Conservation (phyloP, 345 rosid species). For the Sisymbrium irio region DNA sequence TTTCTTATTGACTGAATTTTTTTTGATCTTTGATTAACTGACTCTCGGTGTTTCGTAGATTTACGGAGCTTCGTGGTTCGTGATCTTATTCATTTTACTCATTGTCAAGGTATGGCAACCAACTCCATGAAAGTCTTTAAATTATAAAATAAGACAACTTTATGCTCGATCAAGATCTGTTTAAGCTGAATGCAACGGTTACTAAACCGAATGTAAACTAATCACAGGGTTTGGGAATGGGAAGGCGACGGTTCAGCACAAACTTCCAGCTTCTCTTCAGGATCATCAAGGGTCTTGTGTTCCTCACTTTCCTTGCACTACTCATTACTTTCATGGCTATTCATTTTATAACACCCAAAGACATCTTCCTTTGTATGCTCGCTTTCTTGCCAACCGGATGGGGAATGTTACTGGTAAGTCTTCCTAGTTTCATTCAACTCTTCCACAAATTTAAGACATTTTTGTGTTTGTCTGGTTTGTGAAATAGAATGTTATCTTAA, state of each 20-base stretch:
- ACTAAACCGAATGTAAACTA: background rate
- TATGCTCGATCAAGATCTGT: background rate
- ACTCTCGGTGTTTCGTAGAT: slow-evolving; percentile 22
- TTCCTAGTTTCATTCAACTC: background rate
- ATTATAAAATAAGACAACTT: background rate
- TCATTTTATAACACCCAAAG: slow-evolving; percentile 63
- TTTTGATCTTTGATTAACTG: background rate
- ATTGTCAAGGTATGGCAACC: slow-evolving; percentile 39
- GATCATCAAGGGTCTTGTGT: slow-evolving; percentile 69
- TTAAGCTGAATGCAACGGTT: background rate
- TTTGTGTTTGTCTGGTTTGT: background rate
- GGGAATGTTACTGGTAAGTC: slow-evolving; percentile 82
- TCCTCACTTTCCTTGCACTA: slow-evolving; percentile 51
- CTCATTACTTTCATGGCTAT: slow-evolving; percentile 56
- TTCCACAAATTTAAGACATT: background rate
- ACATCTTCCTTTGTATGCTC: slow-evolving; percentile 68
- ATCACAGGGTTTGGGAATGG: slow-evolving; percentile 62
- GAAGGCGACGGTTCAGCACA: slow-evolving; percentile 66
- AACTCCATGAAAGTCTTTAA: background rate
- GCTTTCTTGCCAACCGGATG: slow-evolving; percentile 95
- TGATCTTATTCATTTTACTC: slow-evolving; percentile 27
- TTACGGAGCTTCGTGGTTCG: slow-evolving; percentile 41
- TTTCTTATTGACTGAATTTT: background rate
- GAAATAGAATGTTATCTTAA: background rate
- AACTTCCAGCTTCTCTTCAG: slow-evolving; percentile 74